Conservation (phyloP, 306 rosid species). For the Prunus fruticosa region DNA sequence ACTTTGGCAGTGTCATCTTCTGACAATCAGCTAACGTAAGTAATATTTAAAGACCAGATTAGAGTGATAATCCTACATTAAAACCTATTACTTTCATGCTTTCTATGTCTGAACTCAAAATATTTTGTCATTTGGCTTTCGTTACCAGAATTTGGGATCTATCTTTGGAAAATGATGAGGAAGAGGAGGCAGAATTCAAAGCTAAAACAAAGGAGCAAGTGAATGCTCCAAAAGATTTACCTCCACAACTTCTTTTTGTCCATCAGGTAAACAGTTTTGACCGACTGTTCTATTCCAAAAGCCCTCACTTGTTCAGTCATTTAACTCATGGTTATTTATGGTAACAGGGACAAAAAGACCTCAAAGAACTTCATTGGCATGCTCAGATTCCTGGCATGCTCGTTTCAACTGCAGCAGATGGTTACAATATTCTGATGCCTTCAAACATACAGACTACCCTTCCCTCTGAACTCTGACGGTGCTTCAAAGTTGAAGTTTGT, state of each 20-base stretch:
- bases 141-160: constrained; percentile 93
- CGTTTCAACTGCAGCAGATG: constrained; percentile 89
- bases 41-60: background rate
- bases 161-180: constrained; percentile 86
- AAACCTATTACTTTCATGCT: background rate
- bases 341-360: constrained; percentile 85
- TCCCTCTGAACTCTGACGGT: constrained; percentile 59
- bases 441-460: constrained; percentile 80
- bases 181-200: constrained; percentile 94
- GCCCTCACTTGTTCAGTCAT: background rate
- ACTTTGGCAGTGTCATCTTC: constrained; percentile 82
- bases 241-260: constrained; percentile 93
- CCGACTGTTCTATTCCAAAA: background rate
- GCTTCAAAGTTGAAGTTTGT: constrained; percentile 25
- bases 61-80: background rate
- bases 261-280: constrained; percentile 60
- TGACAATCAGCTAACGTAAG: constrained; percentile 98
- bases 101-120: background rate
- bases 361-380: constrained; percentile 96
- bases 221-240: constrained; percentile 82
- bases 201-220: constrained; percentile 75
- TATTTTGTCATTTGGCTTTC: constrained; percentile 14
- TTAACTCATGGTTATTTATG: background rate
- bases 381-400: constrained; percentile 94
- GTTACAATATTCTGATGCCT: constrained; percentile 92